Conservation (phyloP, 768 basidiomycete species). For the Boletales sp. region DNA sequence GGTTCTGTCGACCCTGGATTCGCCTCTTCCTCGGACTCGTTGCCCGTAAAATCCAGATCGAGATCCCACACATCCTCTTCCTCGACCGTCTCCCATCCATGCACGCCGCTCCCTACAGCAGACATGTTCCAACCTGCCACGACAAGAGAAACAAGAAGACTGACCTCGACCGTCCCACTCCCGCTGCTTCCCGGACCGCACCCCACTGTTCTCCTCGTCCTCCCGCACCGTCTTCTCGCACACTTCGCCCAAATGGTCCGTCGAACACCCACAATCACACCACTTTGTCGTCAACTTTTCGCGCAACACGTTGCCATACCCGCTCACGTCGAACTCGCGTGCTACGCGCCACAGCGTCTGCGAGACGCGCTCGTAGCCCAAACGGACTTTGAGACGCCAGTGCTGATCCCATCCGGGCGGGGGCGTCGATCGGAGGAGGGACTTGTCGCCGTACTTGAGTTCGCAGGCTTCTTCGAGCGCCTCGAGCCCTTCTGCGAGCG, state of each 20-base stretch:
- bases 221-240: slow-evolving; percentile 70
- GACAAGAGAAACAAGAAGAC: not conserved
- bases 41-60: slow-evolving; percentile 60
- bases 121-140: not conserved
- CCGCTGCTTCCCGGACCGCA: slow-evolving; percentile 60
- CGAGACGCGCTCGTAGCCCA: slow-evolving; percentile 61
- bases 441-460: slow-evolving; percentile 46
- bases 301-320: slow-evolving; percentile 64
- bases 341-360: slow-evolving; percentile 70
- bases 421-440: slow-evolving; percentile 26
- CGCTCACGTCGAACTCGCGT: slow-evolving; percentile 66
- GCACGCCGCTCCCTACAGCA: slow-evolving; percentile 50
- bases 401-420: slow-evolving; percentile 49
- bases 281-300: slow-evolving; percentile 74
- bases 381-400: slow-evolving; percentile 56
- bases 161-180: slow-evolving; percentile 75
- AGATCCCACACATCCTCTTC: slow-evolving; percentile 78
- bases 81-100: slow-evolving; percentile 71
- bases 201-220: slow-evolving; percentile 60
- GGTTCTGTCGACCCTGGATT: slow-evolving; percentile 33
- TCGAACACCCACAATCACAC: slow-evolving; percentile 81
- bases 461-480: slow-evolving; percentile 66
- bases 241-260: slow-evolving; percentile 73
- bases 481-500: slow-evolving; percentile 53
- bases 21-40: slow-evolving; percentile 49